These are phyloP conservation scores for Saccharomycopsis fibuligera DNA, from an alignment of 805 yeast species.

Conservation along the genomic window DNA sequence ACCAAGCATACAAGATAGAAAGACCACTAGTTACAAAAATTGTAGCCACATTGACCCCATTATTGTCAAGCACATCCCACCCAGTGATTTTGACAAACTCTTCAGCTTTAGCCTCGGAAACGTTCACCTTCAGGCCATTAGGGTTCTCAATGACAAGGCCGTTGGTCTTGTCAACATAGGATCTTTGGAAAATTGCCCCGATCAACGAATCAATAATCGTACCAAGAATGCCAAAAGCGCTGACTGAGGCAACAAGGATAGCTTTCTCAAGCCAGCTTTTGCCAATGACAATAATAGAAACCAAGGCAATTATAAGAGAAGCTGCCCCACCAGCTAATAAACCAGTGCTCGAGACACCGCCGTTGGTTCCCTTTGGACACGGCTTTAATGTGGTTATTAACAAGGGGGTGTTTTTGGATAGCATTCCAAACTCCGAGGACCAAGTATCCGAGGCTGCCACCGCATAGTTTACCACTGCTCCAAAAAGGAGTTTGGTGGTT, in stretches of 20 bases:
- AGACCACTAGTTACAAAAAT: slow-evolving; percentile 25
- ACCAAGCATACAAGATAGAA: neutral
- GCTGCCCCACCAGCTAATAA: slow-evolving; percentile 33
- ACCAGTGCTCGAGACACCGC: slow-evolving; percentile 36
- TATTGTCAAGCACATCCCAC: slow-evolving; percentile 32
- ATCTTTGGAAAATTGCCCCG: slow-evolving; percentile 36
- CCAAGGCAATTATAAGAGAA: slow-evolving; percentile 29
- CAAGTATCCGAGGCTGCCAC: slow-evolving; percentile 42
- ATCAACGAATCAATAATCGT: slow-evolving; percentile 35
- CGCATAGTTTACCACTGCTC: slow-evolving; percentile 32
- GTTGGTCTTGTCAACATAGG: slow-evolving; percentile 30
- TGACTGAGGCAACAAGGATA: slow-evolving; percentile 25
- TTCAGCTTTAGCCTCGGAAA: slow-evolving; percentile 10
- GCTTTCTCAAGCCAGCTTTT: neutral
- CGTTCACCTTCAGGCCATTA: slow-evolving; percentile 30
- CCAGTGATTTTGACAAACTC: slow-evolving; percentile 30
- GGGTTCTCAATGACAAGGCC: slow-evolving; percentile 27
- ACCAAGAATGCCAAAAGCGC: slow-evolving; percentile 33
- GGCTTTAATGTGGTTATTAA: slow-evolving; percentile 34
- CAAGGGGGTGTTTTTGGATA: slow-evolving; percentile 32
- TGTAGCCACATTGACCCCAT: slow-evolving; percentile 34
- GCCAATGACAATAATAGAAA: slow-evolving; percentile 15
- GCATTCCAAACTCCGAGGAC: slow-evolving; percentile 42
- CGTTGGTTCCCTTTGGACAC: slow-evolving; percentile 43
- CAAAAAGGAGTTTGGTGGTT: slow-evolving; percentile 23